Percentiles rank a stretch among this genome's conserved stretches.
phyloP scores from a whole-genome alignment of 2,329 filamentous ascomycete species.

The Ascomycota sp. region DNA sequence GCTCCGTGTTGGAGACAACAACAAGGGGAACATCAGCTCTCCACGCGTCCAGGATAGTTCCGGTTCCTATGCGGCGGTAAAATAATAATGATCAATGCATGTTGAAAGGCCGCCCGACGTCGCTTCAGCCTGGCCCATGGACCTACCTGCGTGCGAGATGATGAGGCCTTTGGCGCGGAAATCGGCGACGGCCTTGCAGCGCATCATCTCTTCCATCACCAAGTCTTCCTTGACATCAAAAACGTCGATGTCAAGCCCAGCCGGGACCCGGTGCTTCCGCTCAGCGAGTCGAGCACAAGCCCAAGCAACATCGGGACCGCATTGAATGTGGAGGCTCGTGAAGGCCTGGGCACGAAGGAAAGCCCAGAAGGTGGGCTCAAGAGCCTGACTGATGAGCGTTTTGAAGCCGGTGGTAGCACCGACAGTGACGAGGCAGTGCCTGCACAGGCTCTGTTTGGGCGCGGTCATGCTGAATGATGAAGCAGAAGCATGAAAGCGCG shows the following conservation, averaged over 20 bases:
- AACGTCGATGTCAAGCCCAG: constrained; percentile 7
- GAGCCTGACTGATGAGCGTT: constrained; percentile 41
- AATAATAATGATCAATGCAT: too few species aligned
- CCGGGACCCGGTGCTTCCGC: constrained; percentile 7
- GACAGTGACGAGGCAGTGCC: constrained; percentile 62
- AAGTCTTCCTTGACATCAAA: constrained; percentile 14
- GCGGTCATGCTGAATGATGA: too few species aligned
- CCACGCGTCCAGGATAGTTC: constrained; percentile 67
- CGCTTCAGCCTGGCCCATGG: not conserved
- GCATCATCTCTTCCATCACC: constrained; percentile 26
- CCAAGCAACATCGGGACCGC: constrained; percentile 40
- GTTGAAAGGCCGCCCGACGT: too few species aligned
- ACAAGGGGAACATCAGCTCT: constrained; percentile 55
- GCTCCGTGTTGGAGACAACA: constrained; percentile 62
- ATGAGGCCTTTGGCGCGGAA: constrained; percentile 42
- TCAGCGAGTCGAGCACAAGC: constrained; percentile 7
- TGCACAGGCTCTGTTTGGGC: constrained; percentile 2
- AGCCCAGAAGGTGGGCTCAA: constrained; percentile 38
- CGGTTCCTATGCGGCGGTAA: constrained; percentile 39
- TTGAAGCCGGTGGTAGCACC: constrained; percentile 77
- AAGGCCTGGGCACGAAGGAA: constrained; percentile 37
- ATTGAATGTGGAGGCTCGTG: constrained; percentile 56
- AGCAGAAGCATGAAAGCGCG: too few species aligned
- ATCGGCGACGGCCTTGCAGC: constrained; percentile 24
- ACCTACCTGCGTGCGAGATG: constrained; percentile 67